Conservation (phyloP, 1,139 yeast species). For the Candida pseudoviswanathii region DNA sequence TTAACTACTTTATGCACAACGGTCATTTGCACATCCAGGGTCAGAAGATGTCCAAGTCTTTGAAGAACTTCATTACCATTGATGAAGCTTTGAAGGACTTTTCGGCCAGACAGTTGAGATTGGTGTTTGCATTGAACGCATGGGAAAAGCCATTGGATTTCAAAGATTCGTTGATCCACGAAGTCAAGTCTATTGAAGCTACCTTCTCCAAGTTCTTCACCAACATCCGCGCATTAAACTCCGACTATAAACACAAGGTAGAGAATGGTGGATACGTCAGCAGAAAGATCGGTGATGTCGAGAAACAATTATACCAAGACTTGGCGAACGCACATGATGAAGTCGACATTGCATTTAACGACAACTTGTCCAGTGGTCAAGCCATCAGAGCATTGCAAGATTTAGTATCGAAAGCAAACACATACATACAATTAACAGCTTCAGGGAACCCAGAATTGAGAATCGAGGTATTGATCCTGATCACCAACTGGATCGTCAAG, state of each 20-base stretch:
- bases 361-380: constrained; percentile 78
- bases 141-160: constrained; percentile 95
- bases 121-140: constrained; percentile 85
- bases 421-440: constrained; percentile 59
- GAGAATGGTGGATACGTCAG: constrained; percentile 49
- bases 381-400: constrained; percentile 69
- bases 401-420: constrained; percentile 69
- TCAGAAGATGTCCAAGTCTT: constrained; percentile 94
- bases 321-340: constrained; percentile 57
- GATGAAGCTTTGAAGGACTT: constrained; percentile 79
- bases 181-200: constrained; percentile 76
- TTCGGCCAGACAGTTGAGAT: constrained; percentile 79
- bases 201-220: constrained; percentile 80
- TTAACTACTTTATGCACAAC: constrained; percentile 91
- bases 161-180: constrained; percentile 75
- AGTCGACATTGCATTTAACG: constrained; percentile 81
- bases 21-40: constrained; percentile 99
- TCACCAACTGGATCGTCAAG: constrained; percentile 70
- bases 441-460: constrained; percentile 50
- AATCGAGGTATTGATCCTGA: constrained; percentile 65
- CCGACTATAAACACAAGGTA: constrained; percentile 58
- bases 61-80: constrained; percentile 93
- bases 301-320: constrained; percentile 56
- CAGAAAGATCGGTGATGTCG: constrained; percentile 55
- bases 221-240: constrained; percentile 73